Evolutionary conservation across 2,329 filamentous ascomycete genomes (phyloP), one percentile per base, ranked within the genome.

Genomic region (Aspergillus ochraceoroseus): DNA sequence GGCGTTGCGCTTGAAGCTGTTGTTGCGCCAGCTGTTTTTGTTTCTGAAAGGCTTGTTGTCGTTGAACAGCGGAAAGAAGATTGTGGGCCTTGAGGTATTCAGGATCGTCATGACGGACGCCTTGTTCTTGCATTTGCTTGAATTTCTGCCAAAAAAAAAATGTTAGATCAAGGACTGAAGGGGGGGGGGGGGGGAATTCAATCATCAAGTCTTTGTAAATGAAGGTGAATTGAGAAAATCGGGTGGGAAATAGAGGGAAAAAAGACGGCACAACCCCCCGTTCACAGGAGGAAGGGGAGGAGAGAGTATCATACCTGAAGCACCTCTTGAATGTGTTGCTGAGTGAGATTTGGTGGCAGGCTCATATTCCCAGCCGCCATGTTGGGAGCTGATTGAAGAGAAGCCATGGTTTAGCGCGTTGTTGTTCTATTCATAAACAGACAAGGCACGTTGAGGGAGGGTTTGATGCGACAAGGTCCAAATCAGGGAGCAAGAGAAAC

Each of bases 31-130:
- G 44, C 44, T 70, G 66, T 35, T 73, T 70, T 51, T 76, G 72
- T 44, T 76, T 74, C 53, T 78, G 76, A 43, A 77, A 78, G 23
- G 75, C 72, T 55, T 78, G 70, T 49, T 77, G 70, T 46, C 76
- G 74, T 52, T 87, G 83, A 39, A 95, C 77, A 53, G 75, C 80
- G 25, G 77, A 65, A 47, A 95, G 75, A 46, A 94, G 80, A 47
- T 84, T 80, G 38, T 87, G 82, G 20, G 82, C 78, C 67, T 92
- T 94, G 57, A 90, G 76, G 57, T 83, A 89, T 62, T 96, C 89
- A 31, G 90, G 90, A 57, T 96, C 88, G 41, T 76, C 83, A 41
- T 81, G 76, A 27, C 86, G 79, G 15, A 94, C 83, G 53, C 89
- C 89, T 56, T 83, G 76, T 41, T 85, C 78, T 67, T 90, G 92